These are phyloP conservation scores for Phalaenopsis hybrid DNA, from an alignment of 116 monocot species.

Conservation along the genomic window DNA sequence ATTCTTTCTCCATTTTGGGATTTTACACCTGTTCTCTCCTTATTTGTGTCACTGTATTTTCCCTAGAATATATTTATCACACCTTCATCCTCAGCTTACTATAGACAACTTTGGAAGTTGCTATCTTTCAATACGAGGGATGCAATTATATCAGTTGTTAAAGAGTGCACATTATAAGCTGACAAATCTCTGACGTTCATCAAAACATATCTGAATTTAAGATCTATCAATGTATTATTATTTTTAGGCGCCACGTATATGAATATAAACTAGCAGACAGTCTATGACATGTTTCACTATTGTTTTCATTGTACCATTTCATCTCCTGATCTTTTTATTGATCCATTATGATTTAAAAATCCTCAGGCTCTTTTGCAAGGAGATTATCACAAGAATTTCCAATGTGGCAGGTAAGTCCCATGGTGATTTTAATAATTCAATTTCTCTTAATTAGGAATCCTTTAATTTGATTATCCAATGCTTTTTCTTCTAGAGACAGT, in stretches of 20 bases:
- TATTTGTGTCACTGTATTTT: background rate
- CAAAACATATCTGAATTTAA: background rate
- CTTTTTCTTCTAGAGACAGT: background rate
- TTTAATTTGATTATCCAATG: slow-evolving; percentile 1
- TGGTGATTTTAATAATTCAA: slow-evolving; percentile 29
- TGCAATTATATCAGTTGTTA: background rate
- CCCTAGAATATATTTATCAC: background rate
- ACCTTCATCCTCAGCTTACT: background rate
- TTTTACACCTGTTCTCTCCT: background rate
- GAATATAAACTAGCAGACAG: background rate
- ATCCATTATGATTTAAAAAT: slow-evolving; percentile 10
- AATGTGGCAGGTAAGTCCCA: slow-evolving; percentile 74
- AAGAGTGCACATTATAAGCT: background rate
- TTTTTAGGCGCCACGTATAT: background rate
- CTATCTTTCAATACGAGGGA: background rate
- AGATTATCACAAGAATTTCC: slow-evolving; percentile 87
- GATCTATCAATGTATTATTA: background rate
- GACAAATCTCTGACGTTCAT: background rate
- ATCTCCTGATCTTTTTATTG: slow-evolving; percentile 2
- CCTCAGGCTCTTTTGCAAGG: slow-evolving; percentile 80
- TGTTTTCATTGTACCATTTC: background rate
- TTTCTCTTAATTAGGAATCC: slow-evolving; percentile 54
- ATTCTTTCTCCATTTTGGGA: background rate
- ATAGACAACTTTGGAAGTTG: background rate
- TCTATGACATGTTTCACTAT: background rate